Evolutionary conservation across 306 rosid genomes (phyloP).

Genomic region (Pterocarpus macrocarpus): DNA sequence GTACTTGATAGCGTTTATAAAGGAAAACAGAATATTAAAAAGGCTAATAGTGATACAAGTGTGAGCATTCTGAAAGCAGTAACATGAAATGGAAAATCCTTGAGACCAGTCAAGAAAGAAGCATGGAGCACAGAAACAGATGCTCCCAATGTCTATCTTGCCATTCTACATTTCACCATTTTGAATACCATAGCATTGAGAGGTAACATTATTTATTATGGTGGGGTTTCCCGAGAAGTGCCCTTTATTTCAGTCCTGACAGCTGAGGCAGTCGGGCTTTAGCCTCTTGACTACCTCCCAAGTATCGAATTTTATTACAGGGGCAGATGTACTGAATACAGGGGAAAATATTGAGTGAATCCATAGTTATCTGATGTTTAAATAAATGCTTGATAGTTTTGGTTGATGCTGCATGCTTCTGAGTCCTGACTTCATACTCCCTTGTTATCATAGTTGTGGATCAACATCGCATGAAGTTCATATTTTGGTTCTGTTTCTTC

Average conservation of each 20-base stretch:
- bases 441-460: conserved; percentile 34
- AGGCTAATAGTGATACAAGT: conserved; percentile 40
- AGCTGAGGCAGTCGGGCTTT: conserved; percentile 14
- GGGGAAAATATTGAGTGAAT: conserved; percentile 23
- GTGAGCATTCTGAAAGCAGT: conserved; percentile 37
- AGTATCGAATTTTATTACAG: conserved; percentile 33
- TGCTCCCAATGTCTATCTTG: not conserved
- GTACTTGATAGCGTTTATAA: conserved; percentile 37
- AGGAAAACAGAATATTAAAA: conserved; percentile 47
- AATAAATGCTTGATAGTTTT: conserved; percentile 22
- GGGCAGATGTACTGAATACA: conserved; percentile 21
- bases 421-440: not conserved
- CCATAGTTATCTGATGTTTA: not conserved
- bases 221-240: conserved; percentile 19
- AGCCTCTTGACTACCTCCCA: conserved; percentile 34
- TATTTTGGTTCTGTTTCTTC: conserved; percentile 12
- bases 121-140: conserved; percentile 30
- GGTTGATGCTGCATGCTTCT: conserved; percentile 30
- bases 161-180: conserved; percentile 23
- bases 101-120: conserved; percentile 39
- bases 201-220: conserved; percentile 9
- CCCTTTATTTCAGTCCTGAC: conserved; percentile 15
- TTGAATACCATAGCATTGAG: conserved; percentile 10
- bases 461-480: conserved; percentile 2
- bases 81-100: conserved; percentile 43